phyloP scores from a whole-genome alignment of 2,329 filamentous ascomycete genomes.

The Escovopsis weberi region DNA sequence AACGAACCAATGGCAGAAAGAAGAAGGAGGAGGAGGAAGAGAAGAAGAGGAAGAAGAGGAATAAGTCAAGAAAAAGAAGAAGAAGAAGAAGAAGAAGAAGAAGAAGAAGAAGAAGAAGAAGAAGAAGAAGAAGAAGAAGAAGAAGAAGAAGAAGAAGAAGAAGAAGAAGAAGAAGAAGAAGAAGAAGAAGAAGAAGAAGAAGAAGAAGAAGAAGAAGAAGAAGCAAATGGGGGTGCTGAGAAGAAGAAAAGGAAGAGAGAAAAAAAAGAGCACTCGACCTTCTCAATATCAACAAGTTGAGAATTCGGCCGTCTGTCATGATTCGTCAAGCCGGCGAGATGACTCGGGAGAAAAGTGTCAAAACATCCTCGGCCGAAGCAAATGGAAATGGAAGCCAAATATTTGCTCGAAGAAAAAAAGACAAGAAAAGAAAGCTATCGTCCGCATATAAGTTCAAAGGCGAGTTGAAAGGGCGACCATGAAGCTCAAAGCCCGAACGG shows the following conservation, averaged over 20 bases:
- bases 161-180: not conserved
- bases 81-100: slow-evolving; percentile 3
- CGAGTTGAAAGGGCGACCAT: slow-evolving; percentile 9
- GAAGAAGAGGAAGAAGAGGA: slow-evolving; percentile 1
- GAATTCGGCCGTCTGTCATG: slow-evolving; percentile 9
- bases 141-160: slow-evolving; percentile 3
- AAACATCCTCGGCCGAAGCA: not conserved
- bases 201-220: slow-evolving; percentile 4
- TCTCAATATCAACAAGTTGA: slow-evolving; percentile 2
- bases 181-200: slow-evolving; percentile 1
- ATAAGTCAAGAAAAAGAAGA: slow-evolving; percentile 3
- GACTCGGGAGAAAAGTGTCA: slow-evolving; percentile 6
- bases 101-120: not conserved
- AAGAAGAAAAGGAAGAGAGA: not conserved
- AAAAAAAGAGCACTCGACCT: not conserved
- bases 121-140: slow-evolving; percentile 2
- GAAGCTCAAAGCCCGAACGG: slow-evolving; percentile 7
- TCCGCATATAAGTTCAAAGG: slow-evolving; percentile 14
- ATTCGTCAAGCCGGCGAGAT: slow-evolving; percentile 11
- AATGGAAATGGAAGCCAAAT: slow-evolving; percentile 6
- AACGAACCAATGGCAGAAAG: slow-evolving; percentile 1
- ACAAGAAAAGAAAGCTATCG: slow-evolving; percentile 14
- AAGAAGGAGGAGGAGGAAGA: slow-evolving; percentile 1
- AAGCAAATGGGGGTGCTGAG: slow-evolving; percentile 3
- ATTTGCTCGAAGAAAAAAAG: slow-evolving; percentile 10